Evolutionary conservation across 306 rosid species (phyloP), one percentile per base, ranked within the genome.

Genomic region (Fragaria vesca): DNA sequence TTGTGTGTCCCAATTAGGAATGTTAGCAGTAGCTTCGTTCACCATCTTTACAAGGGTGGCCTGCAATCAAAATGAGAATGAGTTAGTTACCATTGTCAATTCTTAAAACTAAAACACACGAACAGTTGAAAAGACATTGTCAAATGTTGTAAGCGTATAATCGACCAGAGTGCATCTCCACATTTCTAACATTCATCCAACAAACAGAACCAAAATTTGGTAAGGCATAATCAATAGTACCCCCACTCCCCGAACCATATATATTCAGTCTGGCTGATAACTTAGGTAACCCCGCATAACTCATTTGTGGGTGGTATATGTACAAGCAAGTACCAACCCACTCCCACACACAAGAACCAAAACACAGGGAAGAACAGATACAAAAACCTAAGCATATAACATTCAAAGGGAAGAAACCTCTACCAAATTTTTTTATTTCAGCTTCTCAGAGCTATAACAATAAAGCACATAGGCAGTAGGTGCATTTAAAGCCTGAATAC

Each of bases 1-100:
- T 60, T 74, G 32, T 11, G 84, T 71, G 54, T 87, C 94, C 98
- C 98, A 94, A 72, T 90, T 86, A 40, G 91, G 94, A 73, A 89
- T 80, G 84, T 90, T 91, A 13, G 94, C 97, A 67, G 88, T 80
- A 61, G 98, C 98, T 83, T 91, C 97, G 66, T 94, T 94, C 89
- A 89, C 90, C 95, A 90, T 87, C 91, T 90, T 90, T 72, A 90
- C 91, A 65, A 93, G 94, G 60, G 96, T 93, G 74, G 84, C 97
- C 96, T 93, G 93, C 84, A 88, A 9, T 83, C 55, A 66, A 58
- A 13, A 62, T 12, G 58, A 68, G 32, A 13, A 62, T 12, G 58
- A 68, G 32, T 58, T 32, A 73, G 51, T 68, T 42, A 54, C 0
- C 66, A 36, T 5, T 30, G 18, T 2, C 43, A 2, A 13, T 40